Percentiles rank a stretch among this genome's conserved stretches.
phyloP scores from a whole-genome alignment of 257 asterid species.

The Penstemon newberryi region DNA sequence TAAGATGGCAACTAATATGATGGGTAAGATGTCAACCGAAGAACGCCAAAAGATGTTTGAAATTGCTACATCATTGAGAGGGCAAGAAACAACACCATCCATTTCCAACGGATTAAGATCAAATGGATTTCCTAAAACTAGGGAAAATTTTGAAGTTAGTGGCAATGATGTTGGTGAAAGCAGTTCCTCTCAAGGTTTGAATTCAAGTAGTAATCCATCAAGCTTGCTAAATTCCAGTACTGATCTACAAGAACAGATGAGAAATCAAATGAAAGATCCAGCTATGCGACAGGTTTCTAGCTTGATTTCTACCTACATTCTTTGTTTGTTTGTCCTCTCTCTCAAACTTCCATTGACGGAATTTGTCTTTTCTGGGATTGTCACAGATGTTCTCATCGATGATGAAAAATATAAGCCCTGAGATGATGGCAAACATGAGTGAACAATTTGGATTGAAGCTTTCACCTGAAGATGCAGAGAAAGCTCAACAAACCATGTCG shows the following conservation, averaged over 20 bases:
- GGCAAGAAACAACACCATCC: conserved; percentile 47
- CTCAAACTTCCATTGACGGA: not conserved
- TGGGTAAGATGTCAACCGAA: conserved; percentile 86
- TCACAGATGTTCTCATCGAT: conserved; percentile 95
- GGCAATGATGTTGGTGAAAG: conserved; percentile 43
- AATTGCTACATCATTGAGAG: conserved; percentile 73
- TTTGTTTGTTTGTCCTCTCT: conserved; percentile 4
- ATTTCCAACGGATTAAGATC: conserved; percentile 43
- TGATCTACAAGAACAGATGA: conserved; percentile 94
- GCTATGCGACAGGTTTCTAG: conserved; percentile 85
- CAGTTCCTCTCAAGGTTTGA: conserved; percentile 44
- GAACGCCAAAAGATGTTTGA: conserved; percentile 73
- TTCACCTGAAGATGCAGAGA: conserved; percentile 95
- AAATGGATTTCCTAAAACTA: conserved; percentile 33
- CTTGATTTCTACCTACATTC: conserved; percentile 6
- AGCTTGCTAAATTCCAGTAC: conserved; percentile 48
- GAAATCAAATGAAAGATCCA: conserved; percentile 95
- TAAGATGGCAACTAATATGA: conserved; percentile 86
- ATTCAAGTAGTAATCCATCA: conserved; percentile 44
- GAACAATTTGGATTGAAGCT: conserved; percentile 90
- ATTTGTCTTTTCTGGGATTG: conserved; percentile 27
- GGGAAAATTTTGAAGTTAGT: conserved; percentile 37
- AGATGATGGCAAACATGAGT: conserved; percentile 93
- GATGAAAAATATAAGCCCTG: conserved; percentile 90
- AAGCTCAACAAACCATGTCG: conserved; percentile 98